Evolutionary conservation across 306 rosid species (phyloP), one percentile per base, ranked within the genome.

Genomic region (Alnus rubra): DNA sequence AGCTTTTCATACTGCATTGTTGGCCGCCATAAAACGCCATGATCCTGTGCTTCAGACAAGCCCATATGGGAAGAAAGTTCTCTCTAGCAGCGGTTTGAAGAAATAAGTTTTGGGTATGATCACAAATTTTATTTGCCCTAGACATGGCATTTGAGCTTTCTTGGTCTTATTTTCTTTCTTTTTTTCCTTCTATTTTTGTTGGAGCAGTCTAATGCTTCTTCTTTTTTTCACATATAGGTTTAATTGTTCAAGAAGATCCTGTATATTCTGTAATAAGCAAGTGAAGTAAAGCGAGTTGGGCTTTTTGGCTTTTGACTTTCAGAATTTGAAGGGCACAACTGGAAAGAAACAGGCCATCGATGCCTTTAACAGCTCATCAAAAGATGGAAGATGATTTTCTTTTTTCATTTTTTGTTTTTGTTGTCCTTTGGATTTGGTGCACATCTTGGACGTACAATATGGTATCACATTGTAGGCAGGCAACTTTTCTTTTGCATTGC

Each of bases 41-140:
- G 56, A 74, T 60, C 80, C 89, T 8, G 79, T 71, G 35, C 89
- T 89, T 39, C 87, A 84, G 54, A 79, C 76, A 19, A 87, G 86
- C 76, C 92, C 90, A 18, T 85, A 80, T 0, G 92, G 90, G 81
- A 89, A 85, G 82, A 87, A 89, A 74, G 81, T 89, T 76, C 89
- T 89, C 73, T 76, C 77, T 23, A 28, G 77, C 73, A 75, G 69
- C 62, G 44, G 71, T 77, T 82, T 81, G 79, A 82, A 84, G 82
- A 86, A 81, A 79, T 69, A 82, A 82, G 4, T 18, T 68, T 63
- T 48, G 13, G 78, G 73, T 73, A 55, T 55, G 76, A 63, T 19
- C n/a, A 31, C 28, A 58, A 10, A 2, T 52, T 13, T 35, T 18
- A 31, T 19, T 59, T 31, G 31, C 31, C 60, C 72, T 74, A 13